Base-by-base conservation (phyloP, 257 asterid species). In the Paraleonurus japonicus region DNA sequence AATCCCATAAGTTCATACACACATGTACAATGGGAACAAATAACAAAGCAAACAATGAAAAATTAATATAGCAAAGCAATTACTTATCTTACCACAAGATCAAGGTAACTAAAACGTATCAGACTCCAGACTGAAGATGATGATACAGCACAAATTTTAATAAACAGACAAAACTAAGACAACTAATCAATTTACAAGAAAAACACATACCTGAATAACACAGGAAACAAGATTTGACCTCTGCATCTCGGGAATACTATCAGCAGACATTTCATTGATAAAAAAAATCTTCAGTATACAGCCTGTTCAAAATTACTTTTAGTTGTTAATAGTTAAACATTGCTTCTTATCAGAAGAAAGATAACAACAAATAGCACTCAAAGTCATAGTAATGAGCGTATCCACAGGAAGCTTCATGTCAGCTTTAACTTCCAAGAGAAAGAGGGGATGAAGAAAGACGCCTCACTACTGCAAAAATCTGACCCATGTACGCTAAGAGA, bases 181-280 rank as follows among this genome's bases (percentile, higher is more conserved):
- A 69, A 50, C 47, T 64, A 37, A 41, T 23, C 27, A 37, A 39
- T 54, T 65, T 19, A 8, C 24, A 20, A 45, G 17, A 54, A 53
- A 37, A 73, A 45, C 32, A n/a, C 76, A 69, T 76, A 89, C 99
- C 96, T 94, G 99, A 81, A 91, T 89, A 78, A 94, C 95, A 74
- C 86, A 82, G 48, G 99, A 84, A 69, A 87, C 95, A 24, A 94
- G 97, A 61, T 88, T 94, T 75, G 99, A 91, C 82, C 99, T 84
- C 86, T 91, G 99, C 80, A 94, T 94, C 86, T 94, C 99, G 0
- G 99, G 98, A 64, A 89, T 81, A 65, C 99, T 96, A 79, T 81
- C 85, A 61, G 87, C 70, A 68, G 96, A 70, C 99, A 94, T 94
- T 81, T 94, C 96, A 33, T 86, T 85, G 54, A 81, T 45, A 71